Evolutionary conservation across 495 filamentous ascomycete genomes (phyloP).

Genomic region (Achaetomiella virescens): DNA sequence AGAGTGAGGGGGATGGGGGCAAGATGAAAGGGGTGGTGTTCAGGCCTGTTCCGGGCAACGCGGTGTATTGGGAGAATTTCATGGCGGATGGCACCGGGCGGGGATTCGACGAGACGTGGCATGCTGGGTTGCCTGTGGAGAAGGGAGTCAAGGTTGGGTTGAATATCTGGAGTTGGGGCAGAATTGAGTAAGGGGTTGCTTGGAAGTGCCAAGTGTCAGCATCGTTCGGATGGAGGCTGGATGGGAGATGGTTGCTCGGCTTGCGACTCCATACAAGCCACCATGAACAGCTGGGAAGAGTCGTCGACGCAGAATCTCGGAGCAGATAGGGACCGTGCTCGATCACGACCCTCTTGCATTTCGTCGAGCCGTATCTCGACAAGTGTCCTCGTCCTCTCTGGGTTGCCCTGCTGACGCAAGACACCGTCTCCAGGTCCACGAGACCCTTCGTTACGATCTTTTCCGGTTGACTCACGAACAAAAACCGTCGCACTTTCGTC

Average conservation of each 20-base stretch:
- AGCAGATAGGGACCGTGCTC: no score
- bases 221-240: no score
- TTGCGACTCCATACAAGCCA: no score
- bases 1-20: slow-evolving; percentile 5
- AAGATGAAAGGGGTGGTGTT: slow-evolving; percentile 36
- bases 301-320: no score
- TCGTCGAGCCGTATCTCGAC: background rate
- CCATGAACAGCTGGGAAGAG: background rate
- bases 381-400: background rate
- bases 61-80: slow-evolving; percentile 48
- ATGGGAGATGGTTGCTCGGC: no score
- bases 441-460: background rate
- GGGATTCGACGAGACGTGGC: slow-evolving; percentile 44
- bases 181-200: slow-evolving; percentile 23
- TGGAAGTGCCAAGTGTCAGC: no score
- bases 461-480: background rate
- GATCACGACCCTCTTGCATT: no score
- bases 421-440: background rate
- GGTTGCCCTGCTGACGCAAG: slow-evolving; percentile 3
- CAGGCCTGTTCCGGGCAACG: slow-evolving; percentile 39
- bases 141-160: slow-evolving; percentile 41
- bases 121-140: slow-evolving; percentile 41
- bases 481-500: slow-evolving; percentile 2
- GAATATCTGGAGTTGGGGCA: slow-evolving; percentile 45
- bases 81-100: slow-evolving; percentile 37